phyloP scores from a whole-genome alignment of 1,139 yeast genomes.

The Protomyces arabidopsidicola region DNA sequence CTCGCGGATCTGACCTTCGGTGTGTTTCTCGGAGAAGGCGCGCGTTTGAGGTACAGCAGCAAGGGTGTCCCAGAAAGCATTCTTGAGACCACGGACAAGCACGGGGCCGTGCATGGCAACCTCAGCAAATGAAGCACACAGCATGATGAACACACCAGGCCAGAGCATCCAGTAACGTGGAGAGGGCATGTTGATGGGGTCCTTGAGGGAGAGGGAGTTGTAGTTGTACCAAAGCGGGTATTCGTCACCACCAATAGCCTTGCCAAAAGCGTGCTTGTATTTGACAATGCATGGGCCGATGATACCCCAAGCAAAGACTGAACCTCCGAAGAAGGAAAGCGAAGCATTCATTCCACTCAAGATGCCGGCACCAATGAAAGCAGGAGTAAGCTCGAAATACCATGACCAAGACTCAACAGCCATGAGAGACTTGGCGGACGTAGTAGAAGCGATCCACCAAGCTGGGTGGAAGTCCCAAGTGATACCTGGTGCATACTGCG shows the following conservation, averaged over 20 bases:
- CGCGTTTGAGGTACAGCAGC: conserved; percentile 13
- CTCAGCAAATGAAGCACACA: conserved; percentile 30
- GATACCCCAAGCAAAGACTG: conserved; percentile 27
- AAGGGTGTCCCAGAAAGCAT: conserved; percentile 10
- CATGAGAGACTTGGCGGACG: conserved; percentile 8
- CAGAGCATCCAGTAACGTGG: conserved; percentile 30
- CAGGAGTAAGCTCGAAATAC: conserved; percentile 26
- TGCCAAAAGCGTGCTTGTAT: conserved; percentile 12
- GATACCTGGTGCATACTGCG: conserved; percentile 27
- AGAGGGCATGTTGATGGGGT: conserved; percentile 19
- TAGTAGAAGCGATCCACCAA: conserved; percentile 24
- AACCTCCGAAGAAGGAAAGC: conserved; percentile 27
- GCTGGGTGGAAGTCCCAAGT: conserved; percentile 28
- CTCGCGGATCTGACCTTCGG: neutral
- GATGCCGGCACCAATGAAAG: conserved; percentile 29
- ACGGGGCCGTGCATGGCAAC: conserved; percentile 24
- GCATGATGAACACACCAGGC: conserved; percentile 29
- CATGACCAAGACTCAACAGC: conserved; percentile 26
- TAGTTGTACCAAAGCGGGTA: conserved; percentile 11
- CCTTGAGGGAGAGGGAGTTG: conserved; percentile 20
- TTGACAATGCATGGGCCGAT: conserved; percentile 24
- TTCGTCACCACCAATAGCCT: conserved; percentile 1
- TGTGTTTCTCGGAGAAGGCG: conserved; percentile 10
- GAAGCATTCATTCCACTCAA: conserved; percentile 28
- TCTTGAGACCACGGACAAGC: conserved; percentile 18